phyloP scores from a whole-genome alignment of 345 rosid species.

The Lepidium africanum region DNA sequence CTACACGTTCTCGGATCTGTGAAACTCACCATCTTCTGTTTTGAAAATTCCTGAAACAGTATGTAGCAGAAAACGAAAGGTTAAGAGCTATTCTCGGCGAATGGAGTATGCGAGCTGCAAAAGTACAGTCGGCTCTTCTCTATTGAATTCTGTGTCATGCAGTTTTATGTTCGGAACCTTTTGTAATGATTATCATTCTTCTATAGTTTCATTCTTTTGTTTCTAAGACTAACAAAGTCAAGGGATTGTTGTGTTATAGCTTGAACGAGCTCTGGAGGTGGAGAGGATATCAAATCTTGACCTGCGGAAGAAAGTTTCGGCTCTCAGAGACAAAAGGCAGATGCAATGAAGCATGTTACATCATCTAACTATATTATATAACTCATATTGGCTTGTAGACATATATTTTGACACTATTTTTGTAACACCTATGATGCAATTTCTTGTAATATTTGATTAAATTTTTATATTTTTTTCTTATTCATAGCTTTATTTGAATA shows the following conservation, averaged over 20 bases:
- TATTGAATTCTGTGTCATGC: not conserved
- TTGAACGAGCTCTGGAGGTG: slow-evolving; percentile 82
- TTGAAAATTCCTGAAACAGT: slow-evolving; percentile 39
- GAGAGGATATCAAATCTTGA: slow-evolving; percentile 78
- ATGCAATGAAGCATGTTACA: not conserved
- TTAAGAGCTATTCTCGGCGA: slow-evolving; percentile 91
- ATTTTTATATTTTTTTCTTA: too few species aligned
- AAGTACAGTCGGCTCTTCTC: slow-evolving; percentile 38
- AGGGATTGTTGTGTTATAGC: slow-evolving; percentile 29
- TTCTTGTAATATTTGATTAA: not conserved
- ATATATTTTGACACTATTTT: not conserved
- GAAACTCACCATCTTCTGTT: not conserved
- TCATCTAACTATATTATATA: slow-evolving; percentile 4
- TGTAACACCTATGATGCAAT: slow-evolving; percentile 7
- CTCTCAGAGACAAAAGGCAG: slow-evolving; percentile 9
- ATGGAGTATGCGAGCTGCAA: slow-evolving; percentile 94
- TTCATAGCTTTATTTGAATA: too few species aligned
- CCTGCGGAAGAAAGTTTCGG: slow-evolving; percentile 53
- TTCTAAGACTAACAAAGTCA: not conserved
- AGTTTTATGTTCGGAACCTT: not conserved
- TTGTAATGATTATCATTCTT: not conserved
- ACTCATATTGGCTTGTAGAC: slow-evolving; percentile 3
- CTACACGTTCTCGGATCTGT: not conserved
- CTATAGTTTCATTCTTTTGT: not conserved
- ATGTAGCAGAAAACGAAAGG: slow-evolving; percentile 89